These are phyloP conservation scores for Hanseniaspora hatyaiensis DNA, from an alignment of 805 yeast species.

Conservation along the genomic window DNA sequence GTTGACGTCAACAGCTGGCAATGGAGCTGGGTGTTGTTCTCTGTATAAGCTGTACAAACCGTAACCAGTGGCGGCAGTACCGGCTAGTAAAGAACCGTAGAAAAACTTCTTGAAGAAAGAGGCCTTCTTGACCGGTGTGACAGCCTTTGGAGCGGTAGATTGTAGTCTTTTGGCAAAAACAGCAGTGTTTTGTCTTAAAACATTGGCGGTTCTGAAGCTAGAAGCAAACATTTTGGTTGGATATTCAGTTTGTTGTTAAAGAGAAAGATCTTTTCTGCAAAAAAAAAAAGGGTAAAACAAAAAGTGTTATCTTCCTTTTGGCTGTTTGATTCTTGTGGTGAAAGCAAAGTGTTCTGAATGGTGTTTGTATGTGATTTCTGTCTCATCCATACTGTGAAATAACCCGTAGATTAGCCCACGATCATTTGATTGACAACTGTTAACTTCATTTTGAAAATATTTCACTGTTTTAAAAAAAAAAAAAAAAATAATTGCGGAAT, in stretches of 20 bases:
- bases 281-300: no score
- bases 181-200: constrained; percentile 1
- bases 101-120: constrained; percentile 22
- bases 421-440: no score
- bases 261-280: background rate
- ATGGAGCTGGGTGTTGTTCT: constrained; percentile 51
- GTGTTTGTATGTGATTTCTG: no score
- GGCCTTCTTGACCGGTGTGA: constrained; percentile 16
- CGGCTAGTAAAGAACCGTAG: constrained; percentile 42
- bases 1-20: constrained; percentile 40
- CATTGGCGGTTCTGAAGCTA: constrained; percentile 2
- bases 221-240: constrained; percentile 13
- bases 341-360: no score
- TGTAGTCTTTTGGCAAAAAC: constrained; percentile 10
- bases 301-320: no score
- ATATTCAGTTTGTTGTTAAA: background rate
- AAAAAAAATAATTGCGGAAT: background rate
- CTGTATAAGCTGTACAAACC: constrained; percentile 50
- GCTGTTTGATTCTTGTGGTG: no score
- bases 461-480: background rate
- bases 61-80: constrained; percentile 44
- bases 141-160: constrained; percentile 7
- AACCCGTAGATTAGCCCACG: no score
- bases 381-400: no score
- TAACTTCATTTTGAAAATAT: background rate